phyloP scores from a whole-genome alignment of 352 stramenopile species.

The Pythium rhizo-oryzae region DNA sequence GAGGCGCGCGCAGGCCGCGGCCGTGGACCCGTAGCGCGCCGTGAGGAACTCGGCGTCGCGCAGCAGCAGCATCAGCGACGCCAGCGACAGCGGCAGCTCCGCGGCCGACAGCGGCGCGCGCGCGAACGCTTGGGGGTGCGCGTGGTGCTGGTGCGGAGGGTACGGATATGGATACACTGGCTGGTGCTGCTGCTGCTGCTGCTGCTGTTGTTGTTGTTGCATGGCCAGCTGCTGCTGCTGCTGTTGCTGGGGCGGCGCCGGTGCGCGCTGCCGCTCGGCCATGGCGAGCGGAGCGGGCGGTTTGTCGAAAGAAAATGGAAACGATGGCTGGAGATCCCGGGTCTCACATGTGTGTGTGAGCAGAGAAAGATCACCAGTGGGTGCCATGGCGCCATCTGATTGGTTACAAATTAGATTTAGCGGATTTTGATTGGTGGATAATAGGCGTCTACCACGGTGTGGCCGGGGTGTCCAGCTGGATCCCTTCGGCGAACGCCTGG shows the following conservation, averaged over 20 bases:
- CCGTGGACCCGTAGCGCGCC: conserved; percentile 37
- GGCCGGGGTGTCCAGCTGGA: conserved; percentile 25
- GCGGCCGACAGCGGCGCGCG: neutral
- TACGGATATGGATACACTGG: neutral
- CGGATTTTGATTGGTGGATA: conserved; percentile 12
- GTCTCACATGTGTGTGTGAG: neutral
- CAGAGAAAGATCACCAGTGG: conserved; percentile 1
- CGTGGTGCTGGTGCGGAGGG: neutral
- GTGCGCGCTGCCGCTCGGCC: conserved; percentile 6
- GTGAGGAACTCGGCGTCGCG: conserved; percentile 43
- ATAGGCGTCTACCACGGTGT: neutral
- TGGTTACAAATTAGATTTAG: neutral
- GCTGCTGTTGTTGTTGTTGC: conserved; percentile 4
- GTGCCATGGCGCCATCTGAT: neutral
- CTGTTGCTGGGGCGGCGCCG: neutral
- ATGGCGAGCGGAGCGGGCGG: conserved; percentile 2
- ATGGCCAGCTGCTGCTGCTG: neutral
- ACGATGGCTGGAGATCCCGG: conserved; percentile 9
- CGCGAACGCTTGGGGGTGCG: neutral
- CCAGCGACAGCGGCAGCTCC: conserved; percentile 25
- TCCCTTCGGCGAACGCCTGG: conserved; percentile 10
- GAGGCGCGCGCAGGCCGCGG: conserved; percentile 31
- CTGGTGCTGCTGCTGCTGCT: neutral
- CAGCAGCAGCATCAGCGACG: conserved; percentile 31
- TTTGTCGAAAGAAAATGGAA: conserved; percentile 6